phyloP scores from a whole-genome alignment of 2,329 filamentous ascomycete species.

The Fusarium incarnatum region DNA sequence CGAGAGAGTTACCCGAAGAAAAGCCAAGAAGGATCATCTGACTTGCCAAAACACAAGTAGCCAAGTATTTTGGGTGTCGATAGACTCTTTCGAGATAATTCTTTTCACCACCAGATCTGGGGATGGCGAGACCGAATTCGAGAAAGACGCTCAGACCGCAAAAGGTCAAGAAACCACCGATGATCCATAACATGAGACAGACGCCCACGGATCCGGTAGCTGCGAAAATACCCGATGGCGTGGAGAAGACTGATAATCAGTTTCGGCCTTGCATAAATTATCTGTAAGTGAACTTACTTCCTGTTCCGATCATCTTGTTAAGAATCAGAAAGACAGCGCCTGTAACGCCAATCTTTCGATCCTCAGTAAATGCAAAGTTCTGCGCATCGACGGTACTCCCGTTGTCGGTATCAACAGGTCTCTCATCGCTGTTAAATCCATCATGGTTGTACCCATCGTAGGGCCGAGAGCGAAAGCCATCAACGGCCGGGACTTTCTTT shows the following conservation, averaged over 20 bases:
- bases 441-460: slow-evolving; percentile 1
- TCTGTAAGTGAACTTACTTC: slow-evolving; percentile 55
- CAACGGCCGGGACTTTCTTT: slow-evolving; percentile 12
- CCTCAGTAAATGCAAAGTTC: slow-evolving; percentile 54
- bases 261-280: no score
- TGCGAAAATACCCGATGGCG: slow-evolving; percentile 64
- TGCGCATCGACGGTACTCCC: slow-evolving; percentile 55
- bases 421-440: slow-evolving; percentile 35
- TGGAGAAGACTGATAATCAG: slow-evolving; percentile 61
- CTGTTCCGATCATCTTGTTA: slow-evolving; percentile 70
- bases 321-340: slow-evolving; percentile 66
- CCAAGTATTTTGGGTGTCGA: slow-evolving; percentile 67
- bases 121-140: slow-evolving; percentile 72
- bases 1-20: slow-evolving; percentile 68
- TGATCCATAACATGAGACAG: slow-evolving; percentile 48
- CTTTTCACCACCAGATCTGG: slow-evolving; percentile 72
- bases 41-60: slow-evolving; percentile 68
- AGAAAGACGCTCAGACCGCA: slow-evolving; percentile 71
- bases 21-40: slow-evolving; percentile 73
- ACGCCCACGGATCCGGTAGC: slow-evolving; percentile 64
- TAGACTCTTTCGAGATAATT: slow-evolving; percentile 75
- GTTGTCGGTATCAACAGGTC: slow-evolving; percentile 36
- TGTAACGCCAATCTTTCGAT: slow-evolving; percentile 63
- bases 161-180: slow-evolving; percentile 65
- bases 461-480: slow-evolving; percentile 12